phyloP scores from a whole-genome alignment of 2,329 filamentous ascomycete genomes.

The Pseudocercospora eumusae region DNA sequence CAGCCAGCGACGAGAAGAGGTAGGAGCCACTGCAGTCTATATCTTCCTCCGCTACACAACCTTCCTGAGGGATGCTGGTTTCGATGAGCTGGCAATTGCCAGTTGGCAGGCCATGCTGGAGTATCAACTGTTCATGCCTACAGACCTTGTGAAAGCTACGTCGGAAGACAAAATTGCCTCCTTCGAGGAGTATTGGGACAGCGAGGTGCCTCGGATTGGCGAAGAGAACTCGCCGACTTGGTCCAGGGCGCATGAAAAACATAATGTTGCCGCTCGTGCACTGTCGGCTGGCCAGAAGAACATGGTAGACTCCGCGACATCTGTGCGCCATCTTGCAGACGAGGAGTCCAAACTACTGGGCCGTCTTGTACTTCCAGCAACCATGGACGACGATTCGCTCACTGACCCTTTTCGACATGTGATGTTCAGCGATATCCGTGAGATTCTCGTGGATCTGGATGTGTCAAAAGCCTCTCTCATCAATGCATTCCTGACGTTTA shows the following conservation, averaged over 20 bases:
- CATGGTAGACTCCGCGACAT: not conserved
- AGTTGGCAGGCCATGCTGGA: slow-evolving; percentile 84
- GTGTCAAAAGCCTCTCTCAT: slow-evolving; percentile 50
- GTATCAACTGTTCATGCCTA: slow-evolving; percentile 63
- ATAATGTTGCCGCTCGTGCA: not conserved
- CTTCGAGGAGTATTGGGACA: slow-evolving; percentile 83
- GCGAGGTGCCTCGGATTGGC: slow-evolving; percentile 75
- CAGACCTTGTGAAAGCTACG: not conserved
- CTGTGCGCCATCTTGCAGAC: slow-evolving; percentile 50
- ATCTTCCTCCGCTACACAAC: slow-evolving; percentile 72
- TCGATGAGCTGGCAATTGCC: slow-evolving; percentile 71
- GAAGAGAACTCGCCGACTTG: slow-evolving; percentile 73
- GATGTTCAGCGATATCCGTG: slow-evolving; percentile 73
- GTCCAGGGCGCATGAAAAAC: slow-evolving; percentile 47
- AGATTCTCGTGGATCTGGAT: slow-evolving; percentile 54
- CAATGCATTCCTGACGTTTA: slow-evolving; percentile 62
- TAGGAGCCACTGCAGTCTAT: slow-evolving; percentile 60
- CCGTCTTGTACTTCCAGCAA: slow-evolving; percentile 50
- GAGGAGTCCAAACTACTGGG: slow-evolving; percentile 38
- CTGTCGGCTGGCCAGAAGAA: not conserved
- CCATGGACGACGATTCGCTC: slow-evolving; percentile 67
- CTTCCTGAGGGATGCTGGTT: slow-evolving; percentile 76
- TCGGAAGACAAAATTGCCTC: slow-evolving; percentile 28
- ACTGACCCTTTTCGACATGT: slow-evolving; percentile 77
- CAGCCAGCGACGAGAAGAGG: slow-evolving; percentile 11